These are phyloP conservation scores for Phytopythium helicoides DNA, from an alignment of 352 stramenopile genomes.

Conservation along the genomic window DNA sequence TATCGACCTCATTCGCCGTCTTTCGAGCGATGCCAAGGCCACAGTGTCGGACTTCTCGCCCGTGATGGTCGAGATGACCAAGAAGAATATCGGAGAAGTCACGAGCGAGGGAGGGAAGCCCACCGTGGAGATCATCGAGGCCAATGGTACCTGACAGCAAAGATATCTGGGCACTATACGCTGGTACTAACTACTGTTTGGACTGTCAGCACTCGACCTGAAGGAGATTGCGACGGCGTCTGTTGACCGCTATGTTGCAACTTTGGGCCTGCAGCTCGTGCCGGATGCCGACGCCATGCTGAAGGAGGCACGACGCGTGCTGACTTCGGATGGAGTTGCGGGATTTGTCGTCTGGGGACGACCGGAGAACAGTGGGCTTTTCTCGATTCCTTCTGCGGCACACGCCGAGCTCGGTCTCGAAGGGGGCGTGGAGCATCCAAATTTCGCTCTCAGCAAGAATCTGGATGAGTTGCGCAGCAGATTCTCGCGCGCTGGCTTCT, in stretches of 20 bases:
- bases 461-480: slow-evolving; percentile 27
- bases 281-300: slow-evolving; percentile 49
- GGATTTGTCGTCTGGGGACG: slow-evolving; percentile 57
- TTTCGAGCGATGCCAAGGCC: slow-evolving; percentile 2
- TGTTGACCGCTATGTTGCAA: slow-evolving; percentile 49
- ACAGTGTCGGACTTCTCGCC: slow-evolving; percentile 41
- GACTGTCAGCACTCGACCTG: slow-evolving; percentile 32
- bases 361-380: slow-evolving; percentile 38
- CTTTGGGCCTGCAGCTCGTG: slow-evolving; percentile 45
- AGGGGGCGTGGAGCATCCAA: slow-evolving; percentile 24
- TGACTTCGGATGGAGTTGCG: slow-evolving; percentile 33
- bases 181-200: too few relatives aligned
- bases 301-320: slow-evolving; percentile 37
- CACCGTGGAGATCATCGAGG: too few relatives aligned
- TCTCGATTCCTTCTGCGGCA: slow-evolving; percentile 15
- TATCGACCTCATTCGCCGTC: slow-evolving; percentile 25
- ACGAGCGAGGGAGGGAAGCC: too few relatives aligned
- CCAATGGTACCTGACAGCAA: slow-evolving; percentile 44
- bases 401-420: slow-evolving; percentile 33
- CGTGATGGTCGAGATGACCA: slow-evolving; percentile 26
- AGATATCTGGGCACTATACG: too few relatives aligned
- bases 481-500: slow-evolving; percentile 31
- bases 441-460: slow-evolving; percentile 44
- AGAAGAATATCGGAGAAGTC: slow-evolving; percentile 20
- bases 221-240: slow-evolving; percentile 18